These are phyloP conservation scores for Aspergillus thermomutatus DNA, from an alignment of 2,329 filamentous ascomycete species.

Conservation along the genomic window DNA sequence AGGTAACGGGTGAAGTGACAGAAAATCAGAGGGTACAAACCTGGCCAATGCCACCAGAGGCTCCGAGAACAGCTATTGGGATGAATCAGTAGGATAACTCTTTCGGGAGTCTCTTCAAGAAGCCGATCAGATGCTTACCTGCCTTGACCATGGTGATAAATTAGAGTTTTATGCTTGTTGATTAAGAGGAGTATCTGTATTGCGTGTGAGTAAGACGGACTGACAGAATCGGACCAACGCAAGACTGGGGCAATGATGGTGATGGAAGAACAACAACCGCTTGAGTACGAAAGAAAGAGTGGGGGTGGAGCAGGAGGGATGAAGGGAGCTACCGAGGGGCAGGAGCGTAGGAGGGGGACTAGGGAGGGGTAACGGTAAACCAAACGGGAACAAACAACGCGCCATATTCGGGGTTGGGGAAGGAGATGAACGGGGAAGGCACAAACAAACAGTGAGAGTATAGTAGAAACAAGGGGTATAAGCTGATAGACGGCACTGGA, in stretches of 20 bases:
- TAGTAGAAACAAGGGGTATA: background rate
- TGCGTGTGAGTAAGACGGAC: background rate
- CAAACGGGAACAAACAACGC: background rate
- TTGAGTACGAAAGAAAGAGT: constrained; percentile 2
- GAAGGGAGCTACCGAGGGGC: constrained; percentile 4
- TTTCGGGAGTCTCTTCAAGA: background rate
- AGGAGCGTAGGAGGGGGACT: background rate
- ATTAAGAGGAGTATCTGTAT: background rate
- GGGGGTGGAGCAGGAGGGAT: constrained; percentile 5
- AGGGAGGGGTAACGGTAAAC: background rate
- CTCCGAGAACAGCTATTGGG: constrained; percentile 74
- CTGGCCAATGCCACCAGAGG: constrained; percentile 97
- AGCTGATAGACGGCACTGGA: background rate
- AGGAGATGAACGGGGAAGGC: background rate
- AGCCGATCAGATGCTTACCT: constrained; percentile 23
- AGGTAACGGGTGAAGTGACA: background rate
- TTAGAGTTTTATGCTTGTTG: constrained; percentile 4
- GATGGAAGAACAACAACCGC: constrained; percentile 1
- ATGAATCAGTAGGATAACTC: constrained; percentile 14
- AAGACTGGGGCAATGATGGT: background rate
- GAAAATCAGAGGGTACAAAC: constrained; percentile 49
- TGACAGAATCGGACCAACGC: background rate
- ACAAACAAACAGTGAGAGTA: background rate
- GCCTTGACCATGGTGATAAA: constrained; percentile 48
- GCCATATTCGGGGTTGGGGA: too few relatives aligned